A percentile compares a stretch with the other conserved stretches of the same genome.
Evolutionary conservation across 2,329 filamentous ascomycete genomes (phyloP).

Genomic region (Botrytis cinerea): DNA sequence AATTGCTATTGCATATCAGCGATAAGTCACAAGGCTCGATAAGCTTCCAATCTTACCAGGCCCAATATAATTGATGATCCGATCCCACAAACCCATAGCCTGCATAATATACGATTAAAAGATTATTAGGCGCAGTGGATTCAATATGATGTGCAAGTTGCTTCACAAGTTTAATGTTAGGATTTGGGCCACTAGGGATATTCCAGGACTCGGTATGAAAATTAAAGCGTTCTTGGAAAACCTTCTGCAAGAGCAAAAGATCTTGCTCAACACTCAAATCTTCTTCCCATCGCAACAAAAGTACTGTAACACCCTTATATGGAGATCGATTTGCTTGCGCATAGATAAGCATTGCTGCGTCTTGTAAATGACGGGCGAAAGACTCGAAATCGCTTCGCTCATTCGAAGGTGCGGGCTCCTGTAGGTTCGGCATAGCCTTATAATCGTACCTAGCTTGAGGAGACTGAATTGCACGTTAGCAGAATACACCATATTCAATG

Average conservation of each 20-base stretch:
- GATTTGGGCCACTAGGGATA: slow-evolving; percentile 60
- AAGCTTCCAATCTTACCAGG: slow-evolving; percentile 54
- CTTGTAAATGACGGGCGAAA: slow-evolving; percentile 67
- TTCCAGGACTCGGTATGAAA: slow-evolving; percentile 62
- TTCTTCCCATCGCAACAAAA: slow-evolving; percentile 64
- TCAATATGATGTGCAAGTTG: slow-evolving; percentile 62
- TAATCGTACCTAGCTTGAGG: slow-evolving; percentile 40
- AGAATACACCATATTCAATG: slow-evolving; percentile 4
- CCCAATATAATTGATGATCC: slow-evolving; percentile 66
- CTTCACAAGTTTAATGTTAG: slow-evolving; percentile 62
- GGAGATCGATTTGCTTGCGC: slow-evolving; percentile 60
- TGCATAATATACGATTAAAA: slow-evolving; percentile 66
- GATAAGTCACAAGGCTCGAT: slow-evolving; percentile 34
- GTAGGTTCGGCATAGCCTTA: slow-evolving; percentile 37
- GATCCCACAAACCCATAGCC: slow-evolving; percentile 60
- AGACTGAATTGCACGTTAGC: slow-evolving; percentile 33
- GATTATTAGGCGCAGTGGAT: slow-evolving; percentile 57
- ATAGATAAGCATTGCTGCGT: slow-evolving; percentile 68
- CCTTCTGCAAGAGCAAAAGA: slow-evolving; percentile 55
- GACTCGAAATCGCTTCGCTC: slow-evolving; percentile 59
- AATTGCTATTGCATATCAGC: slow-evolving; percentile 54
- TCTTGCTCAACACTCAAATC: slow-evolving; percentile 57
- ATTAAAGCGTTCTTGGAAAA: slow-evolving; percentile 61
- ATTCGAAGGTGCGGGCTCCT: slow-evolving; percentile 39
- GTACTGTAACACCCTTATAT: slow-evolving; percentile 60